A percentile compares a stretch with the other conserved stretches of the same genome.
These are phyloP conservation scores for Phytophthora kernoviae DNA, from an alignment of 352 stramenopile genomes.

Conservation along the genomic window DNA sequence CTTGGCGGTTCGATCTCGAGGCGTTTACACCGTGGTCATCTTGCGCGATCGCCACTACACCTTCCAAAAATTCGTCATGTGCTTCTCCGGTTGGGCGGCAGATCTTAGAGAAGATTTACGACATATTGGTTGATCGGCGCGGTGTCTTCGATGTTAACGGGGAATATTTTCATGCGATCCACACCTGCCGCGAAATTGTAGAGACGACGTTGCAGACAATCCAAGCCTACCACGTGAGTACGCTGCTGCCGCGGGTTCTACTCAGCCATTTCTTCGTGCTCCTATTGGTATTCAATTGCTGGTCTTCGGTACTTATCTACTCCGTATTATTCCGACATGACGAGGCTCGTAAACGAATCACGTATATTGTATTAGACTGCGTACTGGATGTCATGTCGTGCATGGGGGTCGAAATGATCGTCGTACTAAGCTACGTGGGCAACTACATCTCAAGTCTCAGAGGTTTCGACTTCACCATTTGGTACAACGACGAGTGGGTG, in stretches of 20 bases:
- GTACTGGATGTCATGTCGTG: slow-evolving; percentile 9
- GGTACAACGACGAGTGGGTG: slow-evolving; percentile 17
- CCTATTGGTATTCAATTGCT: slow-evolving; percentile 17
- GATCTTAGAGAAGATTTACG: not conserved
- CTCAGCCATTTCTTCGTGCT: slow-evolving; percentile 23
- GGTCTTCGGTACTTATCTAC: slow-evolving; percentile 3
- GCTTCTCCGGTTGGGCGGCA: not conserved
- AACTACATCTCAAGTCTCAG: not conserved
- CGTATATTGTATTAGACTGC: not conserved
- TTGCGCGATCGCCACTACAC: too few relatives aligned
- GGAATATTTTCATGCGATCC: not conserved
- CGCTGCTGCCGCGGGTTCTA: slow-evolving; percentile 7
- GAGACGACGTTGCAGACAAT: slow-evolving; percentile 6
- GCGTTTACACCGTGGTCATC: slow-evolving; percentile 7
- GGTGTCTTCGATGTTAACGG: not conserved
- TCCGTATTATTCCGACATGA: not conserved
- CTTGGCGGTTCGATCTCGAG: not conserved
- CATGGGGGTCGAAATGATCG: slow-evolving; percentile 1
- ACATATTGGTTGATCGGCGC: not conserved
- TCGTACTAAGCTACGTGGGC: slow-evolving; percentile 1
- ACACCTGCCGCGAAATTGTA: not conserved
- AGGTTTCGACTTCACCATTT: slow-evolving; percentile 1
- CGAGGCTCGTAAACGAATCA: slow-evolving; percentile 2
- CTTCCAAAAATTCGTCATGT: not conserved
- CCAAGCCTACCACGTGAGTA: slow-evolving; percentile 17